Conservation (phyloP, 768 basidiomycete species). For the Suillus paluster region DNA sequence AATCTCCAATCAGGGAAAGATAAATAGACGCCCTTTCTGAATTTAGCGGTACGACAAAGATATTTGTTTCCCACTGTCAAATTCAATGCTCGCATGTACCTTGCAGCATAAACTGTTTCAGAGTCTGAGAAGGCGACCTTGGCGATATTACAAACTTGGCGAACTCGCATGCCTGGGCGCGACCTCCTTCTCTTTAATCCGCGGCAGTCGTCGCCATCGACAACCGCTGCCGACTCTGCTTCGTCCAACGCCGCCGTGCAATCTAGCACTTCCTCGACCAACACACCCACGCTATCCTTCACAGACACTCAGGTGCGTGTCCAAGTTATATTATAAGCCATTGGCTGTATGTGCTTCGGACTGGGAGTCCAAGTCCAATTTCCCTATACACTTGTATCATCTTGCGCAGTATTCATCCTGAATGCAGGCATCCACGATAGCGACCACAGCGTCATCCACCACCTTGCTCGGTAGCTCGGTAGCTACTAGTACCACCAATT, state of each 20-base stretch:
- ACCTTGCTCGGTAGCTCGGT: background rate
- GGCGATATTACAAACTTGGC: too few species aligned
- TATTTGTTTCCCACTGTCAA: background rate
- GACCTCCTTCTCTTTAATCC: background rate
- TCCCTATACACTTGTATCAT: background rate
- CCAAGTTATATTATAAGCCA: background rate
- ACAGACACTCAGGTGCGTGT: conserved; percentile 2
- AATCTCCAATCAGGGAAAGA: background rate
- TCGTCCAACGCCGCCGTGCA: background rate
- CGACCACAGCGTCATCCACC: background rate
- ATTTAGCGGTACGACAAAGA: background rate
- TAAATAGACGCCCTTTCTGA: background rate
- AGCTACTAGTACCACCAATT: background rate
- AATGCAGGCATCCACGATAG: background rate
- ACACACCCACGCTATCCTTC: background rate
- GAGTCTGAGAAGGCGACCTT: background rate
- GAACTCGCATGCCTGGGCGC: background rate
- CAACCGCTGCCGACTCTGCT: background rate
- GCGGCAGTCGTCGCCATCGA: background rate
- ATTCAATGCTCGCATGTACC: background rate
- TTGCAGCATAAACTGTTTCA: background rate
- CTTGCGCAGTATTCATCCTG: background rate
- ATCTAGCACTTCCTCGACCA: background rate
- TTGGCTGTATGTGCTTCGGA: background rate
- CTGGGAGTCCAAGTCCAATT: background rate